Base-by-base conservation (phyloP, 805 yeast species). In the Candida pseudoglaebosa region DNA sequence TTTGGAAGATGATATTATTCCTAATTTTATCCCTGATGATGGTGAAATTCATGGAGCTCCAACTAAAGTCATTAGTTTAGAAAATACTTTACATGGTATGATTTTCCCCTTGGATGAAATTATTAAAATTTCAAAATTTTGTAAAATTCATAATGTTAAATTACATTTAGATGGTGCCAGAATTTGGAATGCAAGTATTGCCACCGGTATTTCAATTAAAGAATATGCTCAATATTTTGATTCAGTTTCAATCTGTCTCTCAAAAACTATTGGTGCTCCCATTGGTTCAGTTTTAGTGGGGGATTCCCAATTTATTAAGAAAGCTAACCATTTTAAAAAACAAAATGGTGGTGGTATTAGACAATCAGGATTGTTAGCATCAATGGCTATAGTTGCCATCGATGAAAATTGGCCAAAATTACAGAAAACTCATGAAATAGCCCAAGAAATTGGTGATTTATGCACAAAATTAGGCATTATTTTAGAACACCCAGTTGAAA, bases 1-100 rank as follows among this genome's bases (percentile, higher is more conserved):
- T 1, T 51, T 64, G 39, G 64, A 61, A 35, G 68, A 65, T 40
- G 69, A 65, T 37, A 60, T 67, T 24, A 33, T 59, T 20, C 62
- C 62, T 18, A 59, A 62, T 42, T 60, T 53, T 39, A 57, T 62
- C 12, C 70, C 69, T 5, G 72, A 67, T 43, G 71, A 65, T 40
- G 73, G 71, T 7, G 73, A 68, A 39, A 67, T 68, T 38, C 73
- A 68, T 44, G 53, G 62, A 6, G 70, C 71, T 29, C 73, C 73
- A 24, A 68, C 72, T 7, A 67, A 66, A 41, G 63, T 68, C 32
- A 65, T 68, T 31, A 59, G 65, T 20, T 61, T 68, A 51, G 73
- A 68, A 40, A 68, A 68, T 47, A 67, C 73, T 10, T 51, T 67
- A 38, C 69, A 67, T 46, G 73, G 73, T 2, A 65, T 66, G 54